Conservation (phyloP, 768 basidiomycete genomes). For the Naganishia onofrii region DNA sequence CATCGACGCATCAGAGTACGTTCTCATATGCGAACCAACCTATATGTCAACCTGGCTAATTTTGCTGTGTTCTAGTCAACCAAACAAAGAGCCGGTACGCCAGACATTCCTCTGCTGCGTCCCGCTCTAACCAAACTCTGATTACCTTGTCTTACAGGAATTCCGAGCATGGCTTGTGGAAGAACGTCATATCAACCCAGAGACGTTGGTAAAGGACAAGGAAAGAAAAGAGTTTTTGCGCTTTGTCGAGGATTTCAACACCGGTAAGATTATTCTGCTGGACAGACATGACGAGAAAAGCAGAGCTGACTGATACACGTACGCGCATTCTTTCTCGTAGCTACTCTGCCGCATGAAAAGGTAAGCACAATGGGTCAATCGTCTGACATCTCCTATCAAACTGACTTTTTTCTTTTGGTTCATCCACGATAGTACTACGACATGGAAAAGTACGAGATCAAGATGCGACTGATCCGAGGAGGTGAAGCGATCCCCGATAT, state of each 20-base stretch:
- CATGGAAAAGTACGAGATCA: slow-evolving; percentile 76
- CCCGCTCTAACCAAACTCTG: background rate
- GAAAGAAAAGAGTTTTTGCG: slow-evolving; percentile 77
- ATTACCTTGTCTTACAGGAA: slow-evolving; percentile 56
- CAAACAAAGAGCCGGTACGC: slow-evolving; percentile 63
- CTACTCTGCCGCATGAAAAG: slow-evolving; percentile 89
- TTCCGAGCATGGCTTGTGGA: slow-evolving; percentile 91
- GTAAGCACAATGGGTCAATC: slow-evolving; percentile 24
- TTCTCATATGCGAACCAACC: slow-evolving; percentile 29
- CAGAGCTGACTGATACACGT: slow-evolving; percentile 67
- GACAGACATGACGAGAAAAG: background rate
- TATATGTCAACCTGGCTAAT: slow-evolving; percentile 13
- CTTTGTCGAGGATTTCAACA: slow-evolving; percentile 59
- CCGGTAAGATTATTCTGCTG: slow-evolving; percentile 37
- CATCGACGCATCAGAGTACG: slow-evolving; percentile 80
- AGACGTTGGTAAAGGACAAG: slow-evolving; percentile 79
- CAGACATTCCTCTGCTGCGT: background rate
- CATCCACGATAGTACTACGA: slow-evolving; percentile 65
- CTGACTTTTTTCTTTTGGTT: background rate
- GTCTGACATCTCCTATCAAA: background rate
- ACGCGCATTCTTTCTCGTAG: slow-evolving; percentile 54
- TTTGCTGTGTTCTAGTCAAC: slow-evolving; percentile 54
- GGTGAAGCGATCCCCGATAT: slow-evolving; percentile 75
- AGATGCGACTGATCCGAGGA: slow-evolving; percentile 78
- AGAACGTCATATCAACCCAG: slow-evolving; percentile 85